Conservation (phyloP, 768 basidiomycete species). For the Panaeolus papilionaceus region DNA sequence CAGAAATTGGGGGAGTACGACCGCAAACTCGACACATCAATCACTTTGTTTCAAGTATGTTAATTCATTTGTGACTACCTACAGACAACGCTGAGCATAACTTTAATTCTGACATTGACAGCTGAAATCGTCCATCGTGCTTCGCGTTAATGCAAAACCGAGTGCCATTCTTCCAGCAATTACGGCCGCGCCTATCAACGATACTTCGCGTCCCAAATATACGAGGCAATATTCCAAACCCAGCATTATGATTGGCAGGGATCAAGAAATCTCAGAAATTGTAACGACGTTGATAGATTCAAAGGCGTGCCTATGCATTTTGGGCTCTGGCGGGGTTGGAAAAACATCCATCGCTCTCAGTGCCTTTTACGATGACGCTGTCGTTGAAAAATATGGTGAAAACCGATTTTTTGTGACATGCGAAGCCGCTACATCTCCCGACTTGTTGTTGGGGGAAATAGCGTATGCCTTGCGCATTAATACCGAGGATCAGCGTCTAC, state of each 20-base stretch:
- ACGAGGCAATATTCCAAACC: slow-evolving; percentile 26
- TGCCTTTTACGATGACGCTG: slow-evolving; percentile 29
- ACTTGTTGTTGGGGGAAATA: slow-evolving; percentile 32
- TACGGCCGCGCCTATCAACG: neutral
- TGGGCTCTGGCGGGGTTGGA: slow-evolving; percentile 41
- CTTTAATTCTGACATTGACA: neutral
- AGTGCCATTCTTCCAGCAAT: neutral
- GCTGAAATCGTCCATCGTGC: slow-evolving; percentile 26
- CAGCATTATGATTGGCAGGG: slow-evolving; percentile 35
- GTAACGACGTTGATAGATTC: slow-evolving; percentile 22
- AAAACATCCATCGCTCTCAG: slow-evolving; percentile 40
- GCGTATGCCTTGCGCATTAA: slow-evolving; percentile 26
- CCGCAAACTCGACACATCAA: slow-evolving; percentile 33
- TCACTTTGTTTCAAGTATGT: slow-evolving; percentile 35
- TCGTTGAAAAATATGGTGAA: slow-evolving; percentile 25
- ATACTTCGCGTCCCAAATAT: neutral
- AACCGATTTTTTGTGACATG: slow-evolving; percentile 37
- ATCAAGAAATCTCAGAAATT: slow-evolving; percentile 29
- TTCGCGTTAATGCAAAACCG: slow-evolving; percentile 15
- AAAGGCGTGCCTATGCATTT: slow-evolving; percentile 31
- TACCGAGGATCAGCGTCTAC: slow-evolving; percentile 20
- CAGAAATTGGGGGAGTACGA: slow-evolving; percentile 30
- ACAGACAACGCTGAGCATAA: neutral
- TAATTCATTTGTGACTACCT: neutral
- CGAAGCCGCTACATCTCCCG: slow-evolving; percentile 32